phyloP scores from a whole-genome alignment of 2,329 filamentous ascomycete genomes.

The Trichophyton benhamiae region DNA sequence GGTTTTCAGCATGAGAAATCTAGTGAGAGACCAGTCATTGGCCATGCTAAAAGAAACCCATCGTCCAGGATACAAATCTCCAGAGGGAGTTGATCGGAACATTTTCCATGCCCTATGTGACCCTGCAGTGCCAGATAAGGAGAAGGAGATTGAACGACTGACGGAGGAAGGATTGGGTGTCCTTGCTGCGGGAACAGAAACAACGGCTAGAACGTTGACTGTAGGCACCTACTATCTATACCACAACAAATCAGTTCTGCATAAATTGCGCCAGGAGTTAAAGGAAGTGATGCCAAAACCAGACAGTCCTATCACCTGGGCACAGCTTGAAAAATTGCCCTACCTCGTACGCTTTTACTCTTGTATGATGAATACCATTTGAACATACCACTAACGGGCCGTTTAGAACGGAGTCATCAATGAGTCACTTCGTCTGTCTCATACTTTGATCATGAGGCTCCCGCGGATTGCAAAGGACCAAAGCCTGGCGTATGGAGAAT shows the following conservation, averaged over 20 bases:
- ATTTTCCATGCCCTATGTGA: background rate
- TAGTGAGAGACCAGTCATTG: background rate
- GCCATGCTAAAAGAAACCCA: background rate
- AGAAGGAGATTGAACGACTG: background rate
- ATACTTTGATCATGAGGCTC: conserved; percentile 5
- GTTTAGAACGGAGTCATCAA: conserved; percentile 8
- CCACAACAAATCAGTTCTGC: background rate
- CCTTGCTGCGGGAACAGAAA: background rate
- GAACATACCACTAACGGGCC: background rate
- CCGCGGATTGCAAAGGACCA: conserved; percentile 7
- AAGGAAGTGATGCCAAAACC: background rate
- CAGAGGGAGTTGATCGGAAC: background rate
- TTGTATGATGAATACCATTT: background rate
- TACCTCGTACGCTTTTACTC: background rate
- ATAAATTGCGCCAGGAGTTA: background rate
- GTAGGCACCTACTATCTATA: conserved; percentile 1
- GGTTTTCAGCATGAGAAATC: background rate
- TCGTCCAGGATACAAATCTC: background rate
- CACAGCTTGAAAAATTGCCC: conserved; percentile 1
- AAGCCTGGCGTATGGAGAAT: background rate
- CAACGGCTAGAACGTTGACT: background rate
- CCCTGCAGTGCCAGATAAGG: background rate
- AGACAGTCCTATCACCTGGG: background rate
- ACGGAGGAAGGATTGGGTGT: background rate
- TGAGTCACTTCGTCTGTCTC: conserved; percentile 9